A percentile compares a stretch with the other conserved stretches of the same genome.
phyloP scores from a whole-genome alignment of 805 yeast genomes.

The Saturnispora besseyi region DNA sequence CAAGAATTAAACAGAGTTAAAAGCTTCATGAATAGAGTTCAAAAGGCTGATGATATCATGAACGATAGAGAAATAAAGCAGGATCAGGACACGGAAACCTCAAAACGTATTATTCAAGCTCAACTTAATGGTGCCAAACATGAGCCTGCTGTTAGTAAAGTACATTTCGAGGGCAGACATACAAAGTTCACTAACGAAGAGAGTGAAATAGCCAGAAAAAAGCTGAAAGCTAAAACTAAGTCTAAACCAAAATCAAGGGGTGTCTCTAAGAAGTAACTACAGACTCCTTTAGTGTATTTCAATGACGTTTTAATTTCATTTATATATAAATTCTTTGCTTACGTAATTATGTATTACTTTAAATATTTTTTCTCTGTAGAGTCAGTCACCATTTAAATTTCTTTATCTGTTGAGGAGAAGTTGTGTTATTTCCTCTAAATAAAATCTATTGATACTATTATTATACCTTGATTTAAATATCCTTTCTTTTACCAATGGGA shows the following conservation, averaged over 20 bases:
- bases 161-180: slow-evolving; percentile 46
- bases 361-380: not conserved
- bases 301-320: not conserved
- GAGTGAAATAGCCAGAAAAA: not conserved
- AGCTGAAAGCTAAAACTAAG: not conserved
- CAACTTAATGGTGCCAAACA: slow-evolving; percentile 12
- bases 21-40: slow-evolving; percentile 53
- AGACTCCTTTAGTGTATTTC: not conserved
- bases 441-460: too few species aligned
- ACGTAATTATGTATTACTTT: not conserved
- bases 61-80: slow-evolving; percentile 21
- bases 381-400: not conserved
- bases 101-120: slow-evolving; percentile 26
- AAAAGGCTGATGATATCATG: slow-evolving; percentile 28
- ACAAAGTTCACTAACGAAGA: slow-evolving; percentile 32
- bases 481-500: not conserved
- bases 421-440: not conserved
- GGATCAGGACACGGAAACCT: slow-evolving; percentile 10
- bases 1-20: slow-evolving; percentile 58
- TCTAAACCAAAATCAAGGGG: not conserved
- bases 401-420: not conserved
- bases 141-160: slow-evolving; percentile 44
- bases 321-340: not conserved
- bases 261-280: not conserved
- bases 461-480: too few species aligned